These are phyloP conservation scores for Boletales sp. DNA, from an alignment of 768 basidiomycete species.

Conservation along the genomic window DNA sequence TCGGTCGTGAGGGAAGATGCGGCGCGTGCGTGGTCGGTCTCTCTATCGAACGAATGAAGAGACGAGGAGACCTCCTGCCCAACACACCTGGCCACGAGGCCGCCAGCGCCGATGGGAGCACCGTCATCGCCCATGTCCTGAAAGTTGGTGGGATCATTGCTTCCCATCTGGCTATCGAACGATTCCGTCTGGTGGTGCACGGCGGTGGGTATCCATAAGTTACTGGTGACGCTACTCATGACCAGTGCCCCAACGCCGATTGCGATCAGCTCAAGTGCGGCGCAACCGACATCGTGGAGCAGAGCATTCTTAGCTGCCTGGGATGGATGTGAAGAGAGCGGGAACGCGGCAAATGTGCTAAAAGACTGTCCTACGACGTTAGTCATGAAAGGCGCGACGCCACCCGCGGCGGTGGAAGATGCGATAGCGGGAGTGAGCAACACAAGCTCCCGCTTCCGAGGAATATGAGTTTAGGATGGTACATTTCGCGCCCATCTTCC, in stretches of 20 bases:
- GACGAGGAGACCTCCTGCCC: constrained; percentile 46
- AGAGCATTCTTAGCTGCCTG: constrained; percentile 46
- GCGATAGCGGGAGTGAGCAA: constrained; percentile 63
- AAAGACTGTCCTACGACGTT: constrained; percentile 75
- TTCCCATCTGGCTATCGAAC: constrained; percentile 81
- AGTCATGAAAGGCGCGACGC: constrained; percentile 85
- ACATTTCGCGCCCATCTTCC: no score
- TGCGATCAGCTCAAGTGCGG: constrained; percentile 62
- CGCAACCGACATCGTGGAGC: constrained; percentile 53
- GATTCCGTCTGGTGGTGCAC: constrained; percentile 75
- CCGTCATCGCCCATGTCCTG: constrained; percentile 36
- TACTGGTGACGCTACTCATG: constrained; percentile 70
- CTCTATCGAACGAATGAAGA: constrained; percentile 44
- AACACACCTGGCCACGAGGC: constrained; percentile 90
- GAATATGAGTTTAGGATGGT: no score
- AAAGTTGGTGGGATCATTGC: constrained; percentile 41
- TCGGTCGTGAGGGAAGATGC: constrained; percentile 81
- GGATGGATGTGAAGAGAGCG: constrained; percentile 38
- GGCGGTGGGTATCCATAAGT: constrained; percentile 80
- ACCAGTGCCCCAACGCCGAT: constrained; percentile 64
- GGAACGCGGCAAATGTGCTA: constrained; percentile 62
- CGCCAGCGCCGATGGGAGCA: constrained; percentile 74
- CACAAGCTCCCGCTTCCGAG: constrained; percentile 49
- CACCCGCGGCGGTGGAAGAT: constrained; percentile 60
- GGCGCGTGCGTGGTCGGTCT: constrained; percentile 90